Percentiles rank a stretch among this genome's conserved stretches.
Evolutionary conservation across 306 rosid genomes (phyloP).

Genomic region (Pyrus betulifolia): DNA sequence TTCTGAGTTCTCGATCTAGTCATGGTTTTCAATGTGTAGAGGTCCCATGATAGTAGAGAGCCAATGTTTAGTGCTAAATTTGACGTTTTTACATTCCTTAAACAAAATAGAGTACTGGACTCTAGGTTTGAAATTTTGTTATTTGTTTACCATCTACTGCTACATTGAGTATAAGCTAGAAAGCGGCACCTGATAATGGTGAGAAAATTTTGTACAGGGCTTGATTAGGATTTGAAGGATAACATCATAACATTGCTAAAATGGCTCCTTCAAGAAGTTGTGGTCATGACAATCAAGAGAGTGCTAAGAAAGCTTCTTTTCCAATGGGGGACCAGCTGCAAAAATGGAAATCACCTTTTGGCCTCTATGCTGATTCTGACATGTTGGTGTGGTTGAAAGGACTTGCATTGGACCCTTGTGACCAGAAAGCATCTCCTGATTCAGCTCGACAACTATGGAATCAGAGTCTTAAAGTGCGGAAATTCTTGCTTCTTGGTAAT

Average conservation of each 20-base stretch:
- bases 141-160: background rate
- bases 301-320: background rate
- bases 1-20: background rate
- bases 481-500: background rate
- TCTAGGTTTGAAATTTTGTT: background rate
- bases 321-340: background rate
- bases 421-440: background rate
- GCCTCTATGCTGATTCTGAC: background rate
- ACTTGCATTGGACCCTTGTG: conserved; percentile 10
- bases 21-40: background rate
- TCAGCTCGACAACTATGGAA: background rate
- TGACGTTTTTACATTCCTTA: background rate
- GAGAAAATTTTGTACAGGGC: background rate
- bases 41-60: background rate
- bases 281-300: background rate
- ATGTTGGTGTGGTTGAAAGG: conserved; percentile 12
- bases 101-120: background rate
- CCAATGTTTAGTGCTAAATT: background rate
- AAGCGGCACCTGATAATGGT: background rate
- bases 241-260: background rate
- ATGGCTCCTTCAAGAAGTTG: background rate
- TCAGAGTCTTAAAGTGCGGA: conserved; percentile 1
- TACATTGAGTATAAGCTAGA: background rate
- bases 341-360: background rate
- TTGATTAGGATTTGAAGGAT: background rate